Conservation (phyloP, 208 protist genomes). For the Spongospora subterranea region DNA sequence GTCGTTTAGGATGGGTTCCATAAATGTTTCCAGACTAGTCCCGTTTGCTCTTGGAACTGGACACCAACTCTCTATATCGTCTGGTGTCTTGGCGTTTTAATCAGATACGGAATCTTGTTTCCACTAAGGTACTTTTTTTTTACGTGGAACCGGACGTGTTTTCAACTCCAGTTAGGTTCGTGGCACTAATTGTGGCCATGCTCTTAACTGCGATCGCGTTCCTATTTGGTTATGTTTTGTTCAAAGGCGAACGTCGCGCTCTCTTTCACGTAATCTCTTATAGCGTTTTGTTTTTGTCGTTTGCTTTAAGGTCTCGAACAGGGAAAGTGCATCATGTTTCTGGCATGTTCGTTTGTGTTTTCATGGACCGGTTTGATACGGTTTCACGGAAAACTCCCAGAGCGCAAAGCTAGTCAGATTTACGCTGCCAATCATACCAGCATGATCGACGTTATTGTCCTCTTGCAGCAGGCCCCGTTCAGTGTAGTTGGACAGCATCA, state of each 20-base stretch:
- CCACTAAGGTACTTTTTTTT: background rate
- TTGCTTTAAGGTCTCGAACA: background rate
- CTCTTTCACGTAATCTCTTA: background rate
- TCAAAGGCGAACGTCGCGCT: background rate
- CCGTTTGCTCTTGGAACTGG: conserved; percentile 49
- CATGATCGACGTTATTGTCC: conserved; percentile 57
- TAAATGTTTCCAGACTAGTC: conserved; percentile 8
- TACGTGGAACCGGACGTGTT: background rate
- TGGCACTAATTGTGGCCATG: background rate
- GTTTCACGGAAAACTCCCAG: conserved; percentile 32
- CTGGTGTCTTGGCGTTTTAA: conserved; percentile 24
- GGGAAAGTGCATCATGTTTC: conserved; percentile 24
- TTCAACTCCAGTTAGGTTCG: background rate
- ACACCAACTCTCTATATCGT: conserved; percentile 1
- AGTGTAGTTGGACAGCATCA: conserved; percentile 58
- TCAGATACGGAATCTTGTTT: conserved; percentile 33
- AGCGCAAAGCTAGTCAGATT: conserved; percentile 42
- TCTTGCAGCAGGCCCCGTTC: conserved; percentile 20
- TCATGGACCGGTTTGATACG: conserved; percentile 19
- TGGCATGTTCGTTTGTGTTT: background rate
- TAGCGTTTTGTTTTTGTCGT: background rate
- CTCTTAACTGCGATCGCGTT: background rate
- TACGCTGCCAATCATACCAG: conserved; percentile 56
- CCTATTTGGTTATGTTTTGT: background rate
- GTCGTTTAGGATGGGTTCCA: conserved; percentile 44